phyloP scores from a whole-genome alignment of 2,329 filamentous ascomycete genomes.

The Fusarium graminum region DNA sequence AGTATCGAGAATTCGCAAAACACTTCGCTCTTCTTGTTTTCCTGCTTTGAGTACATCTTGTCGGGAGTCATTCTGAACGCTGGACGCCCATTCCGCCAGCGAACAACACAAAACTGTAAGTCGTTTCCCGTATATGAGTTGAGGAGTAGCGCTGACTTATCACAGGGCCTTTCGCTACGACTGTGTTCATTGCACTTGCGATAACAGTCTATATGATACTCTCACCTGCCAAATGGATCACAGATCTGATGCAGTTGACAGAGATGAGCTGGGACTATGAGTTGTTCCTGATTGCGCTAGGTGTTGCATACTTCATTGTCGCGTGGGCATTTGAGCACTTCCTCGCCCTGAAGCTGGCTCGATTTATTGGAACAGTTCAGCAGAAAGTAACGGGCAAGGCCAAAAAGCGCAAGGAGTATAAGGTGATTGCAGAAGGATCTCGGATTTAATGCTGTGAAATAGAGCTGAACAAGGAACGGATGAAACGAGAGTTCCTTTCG shows the following conservation, averaged over 20 bases:
- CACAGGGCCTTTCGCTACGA: conserved; percentile 84
- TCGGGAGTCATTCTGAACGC: conserved; percentile 90
- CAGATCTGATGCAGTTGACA: conserved; percentile 86
- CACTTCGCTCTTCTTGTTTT: conserved; percentile 88
- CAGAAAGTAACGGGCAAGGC: conserved; percentile 67
- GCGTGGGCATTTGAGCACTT: conserved; percentile 80
- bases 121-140: fast-evolving
- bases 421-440: conserved; percentile 76
- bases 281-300: conserved; percentile 77
- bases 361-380: conserved; percentile 72
- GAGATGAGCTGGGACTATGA: conserved; percentile 79
- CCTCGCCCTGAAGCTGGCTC: conserved; percentile 77
- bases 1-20: conserved; percentile 95
- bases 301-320: conserved; percentile 74
- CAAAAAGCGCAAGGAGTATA: conserved; percentile 91
- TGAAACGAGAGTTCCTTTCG: neutral
- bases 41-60: conserved; percentile 95
- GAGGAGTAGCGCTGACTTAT: conserved; percentile 7
- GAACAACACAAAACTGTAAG: conserved; percentile 82
- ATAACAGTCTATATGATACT: conserved; percentile 86
- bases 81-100: conserved; percentile 89
- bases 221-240: conserved; percentile 76
- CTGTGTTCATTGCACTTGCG: conserved; percentile 75
- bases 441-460: conserved; percentile 28
- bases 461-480: neutral